Percentiles rank a stretch among this genome's conserved stretches.
Evolutionary conservation across 192 early-diverging fungal genomes (phyloP).

Genomic region (Obelidium mucronatum): DNA sequence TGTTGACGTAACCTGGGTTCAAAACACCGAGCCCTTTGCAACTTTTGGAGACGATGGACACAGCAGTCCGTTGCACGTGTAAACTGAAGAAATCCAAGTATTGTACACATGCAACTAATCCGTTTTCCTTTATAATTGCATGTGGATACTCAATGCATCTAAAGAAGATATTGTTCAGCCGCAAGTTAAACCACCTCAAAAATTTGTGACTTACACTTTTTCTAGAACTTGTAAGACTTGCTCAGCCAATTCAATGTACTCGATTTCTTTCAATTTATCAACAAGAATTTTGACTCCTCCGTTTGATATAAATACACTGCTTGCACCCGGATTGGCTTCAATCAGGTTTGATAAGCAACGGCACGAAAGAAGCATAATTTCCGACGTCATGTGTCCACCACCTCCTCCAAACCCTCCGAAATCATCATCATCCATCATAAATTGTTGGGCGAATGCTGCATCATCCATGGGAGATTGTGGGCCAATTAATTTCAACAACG

Average conservation of each 20-base stretch:
- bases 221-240: constrained; percentile 81
- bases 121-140: constrained; percentile 73
- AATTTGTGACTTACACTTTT: constrained; percentile 62
- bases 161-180: neutral
- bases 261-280: constrained; percentile 80
- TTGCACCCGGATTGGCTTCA: constrained; percentile 80
- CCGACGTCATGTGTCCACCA: constrained; percentile 58
- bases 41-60: constrained; percentile 68
- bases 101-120: constrained; percentile 77
- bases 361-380: constrained; percentile 87
- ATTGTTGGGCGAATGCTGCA: constrained; percentile 36
- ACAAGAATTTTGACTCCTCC: constrained; percentile 76
- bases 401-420: constrained; percentile 37
- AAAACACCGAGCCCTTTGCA: constrained; percentile 42
- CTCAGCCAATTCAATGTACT: constrained; percentile 94
- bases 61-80: constrained; percentile 80
- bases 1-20: constrained; percentile 14
- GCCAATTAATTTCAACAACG: constrained; percentile 70
- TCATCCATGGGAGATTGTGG: constrained; percentile 20
- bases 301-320: constrained; percentile 68
- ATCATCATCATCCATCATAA: constrained; percentile 47
- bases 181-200: neutral
- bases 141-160: constrained; percentile 65
- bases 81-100: constrained; percentile 92
- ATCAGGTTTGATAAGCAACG: constrained; percentile 91